Percentiles rank a stretch among this genome's conserved stretches.
phyloP scores from a whole-genome alignment of 2,329 filamentous ascomycete genomes.

The Hypomyces rosellus region DNA sequence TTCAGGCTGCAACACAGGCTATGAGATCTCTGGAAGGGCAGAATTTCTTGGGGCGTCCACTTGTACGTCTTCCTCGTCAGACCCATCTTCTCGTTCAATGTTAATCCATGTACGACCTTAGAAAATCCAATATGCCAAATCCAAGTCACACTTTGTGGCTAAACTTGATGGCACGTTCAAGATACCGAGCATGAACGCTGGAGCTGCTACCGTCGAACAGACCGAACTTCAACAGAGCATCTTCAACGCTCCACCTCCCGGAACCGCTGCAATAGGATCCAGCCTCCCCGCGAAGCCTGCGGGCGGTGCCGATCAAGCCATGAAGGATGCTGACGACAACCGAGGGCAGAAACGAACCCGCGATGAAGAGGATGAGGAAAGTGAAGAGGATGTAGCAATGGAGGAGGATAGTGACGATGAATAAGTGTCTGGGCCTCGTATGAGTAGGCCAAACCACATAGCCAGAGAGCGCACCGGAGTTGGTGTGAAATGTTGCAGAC shows the following conservation, averaged over 20 bases:
- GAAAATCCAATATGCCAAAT: constrained; percentile 88
- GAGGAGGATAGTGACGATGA: constrained; percentile 70
- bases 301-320: constrained; percentile 38
- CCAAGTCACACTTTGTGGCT: constrained; percentile 78
- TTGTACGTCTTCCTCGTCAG: constrained; percentile 54
- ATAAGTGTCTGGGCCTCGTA: not conserved
- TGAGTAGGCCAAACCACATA: constrained; percentile 6
- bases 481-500: not conserved
- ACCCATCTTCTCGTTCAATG: not conserved
- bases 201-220: constrained; percentile 52
- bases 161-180: constrained; percentile 90
- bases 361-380: constrained; percentile 61
- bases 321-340: constrained; percentile 48
- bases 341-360: constrained; percentile 65
- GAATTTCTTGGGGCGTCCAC: constrained; percentile 74
- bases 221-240: constrained; percentile 75
- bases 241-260: constrained; percentile 61
- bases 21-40: constrained; percentile 85
- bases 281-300: constrained; percentile 43
- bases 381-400: constrained; percentile 63
- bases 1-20: constrained; percentile 87
- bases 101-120: constrained; percentile 29
- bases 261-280: constrained; percentile 35
- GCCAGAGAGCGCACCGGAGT: not conserved
- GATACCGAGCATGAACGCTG: constrained; percentile 50